Conservation (phyloP, 768 basidiomycete species). For the Leccinum uliginosum region DNA sequence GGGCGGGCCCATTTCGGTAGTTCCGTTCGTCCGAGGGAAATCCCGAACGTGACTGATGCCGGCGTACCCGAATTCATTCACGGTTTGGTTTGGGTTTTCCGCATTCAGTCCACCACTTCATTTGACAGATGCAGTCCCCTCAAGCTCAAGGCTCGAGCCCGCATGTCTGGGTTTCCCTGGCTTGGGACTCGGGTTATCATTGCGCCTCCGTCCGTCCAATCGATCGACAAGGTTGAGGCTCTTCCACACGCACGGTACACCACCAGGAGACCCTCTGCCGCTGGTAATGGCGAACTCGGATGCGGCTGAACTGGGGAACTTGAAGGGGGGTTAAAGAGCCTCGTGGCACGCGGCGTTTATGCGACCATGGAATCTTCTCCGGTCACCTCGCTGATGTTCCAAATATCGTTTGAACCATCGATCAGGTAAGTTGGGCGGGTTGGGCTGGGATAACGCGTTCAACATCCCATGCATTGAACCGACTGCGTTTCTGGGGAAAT, state of each 20-base stretch:
- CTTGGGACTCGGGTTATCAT: neutral
- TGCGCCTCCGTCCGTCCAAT: neutral
- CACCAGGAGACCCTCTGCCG: neutral
- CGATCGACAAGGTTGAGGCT: neutral
- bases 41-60: constrained; percentile 5
- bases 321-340: constrained; percentile 1
- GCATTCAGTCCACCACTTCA: constrained; percentile 10
- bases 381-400: neutral
- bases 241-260: neutral
- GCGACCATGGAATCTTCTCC: neutral
- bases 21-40: constrained; percentile 10
- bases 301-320: neutral
- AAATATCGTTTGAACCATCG: neutral
- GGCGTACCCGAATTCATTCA: constrained; percentile 8
- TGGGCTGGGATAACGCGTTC: neutral
- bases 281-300: neutral
- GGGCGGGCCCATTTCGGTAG: neutral
- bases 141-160: too few species aligned
- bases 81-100: constrained; percentile 8
- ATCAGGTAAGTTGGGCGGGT: neutral
- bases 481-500: neutral
- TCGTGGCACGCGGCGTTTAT: neutral
- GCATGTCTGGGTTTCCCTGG: neutral
- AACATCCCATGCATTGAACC: neutral
- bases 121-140: neutral